Evolutionary conservation across 2,329 filamentous ascomycete species (phyloP).

Genomic region (Pseudogymnoascus sp.): DNA sequence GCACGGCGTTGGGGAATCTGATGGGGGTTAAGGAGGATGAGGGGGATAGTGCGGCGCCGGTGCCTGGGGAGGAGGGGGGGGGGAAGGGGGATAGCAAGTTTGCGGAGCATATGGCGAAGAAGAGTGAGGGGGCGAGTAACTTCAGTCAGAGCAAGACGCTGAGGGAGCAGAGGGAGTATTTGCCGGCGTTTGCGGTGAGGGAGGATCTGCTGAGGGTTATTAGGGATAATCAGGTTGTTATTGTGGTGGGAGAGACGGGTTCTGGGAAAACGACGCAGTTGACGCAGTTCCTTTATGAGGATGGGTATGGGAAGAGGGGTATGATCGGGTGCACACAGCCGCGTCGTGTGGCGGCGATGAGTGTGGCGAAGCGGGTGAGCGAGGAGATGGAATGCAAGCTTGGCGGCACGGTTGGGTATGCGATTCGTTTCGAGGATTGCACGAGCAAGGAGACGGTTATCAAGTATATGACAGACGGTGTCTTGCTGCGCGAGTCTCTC

Average conservation of each 20-base stretch:
- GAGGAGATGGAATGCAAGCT: constrained; percentile 97
- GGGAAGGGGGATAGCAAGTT: constrained; percentile 64
- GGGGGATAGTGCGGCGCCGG: constrained; percentile 78
- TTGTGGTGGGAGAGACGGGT: constrained; percentile 94
- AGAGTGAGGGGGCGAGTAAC: constrained; percentile 72
- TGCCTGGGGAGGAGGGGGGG: constrained; percentile 64
- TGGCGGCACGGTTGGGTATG: constrained; percentile 83
- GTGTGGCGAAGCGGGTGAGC: constrained; percentile 92
- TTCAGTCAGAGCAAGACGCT: constrained; percentile 92
- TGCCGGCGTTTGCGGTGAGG: constrained; percentile 92
- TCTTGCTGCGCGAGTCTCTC: constrained; percentile 84
- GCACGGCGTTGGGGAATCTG: constrained; percentile 85
- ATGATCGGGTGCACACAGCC: constrained; percentile 97
- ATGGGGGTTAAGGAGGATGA: constrained; percentile 94
- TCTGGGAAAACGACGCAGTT: constrained; percentile 97
- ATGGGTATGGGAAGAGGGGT: constrained; percentile 79
- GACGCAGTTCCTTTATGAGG: constrained; percentile 92
- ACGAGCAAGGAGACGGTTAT: constrained; percentile 92
- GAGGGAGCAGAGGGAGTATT: constrained; percentile 81
- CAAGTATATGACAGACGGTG: constrained; percentile 99
- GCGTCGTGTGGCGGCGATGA: constrained; percentile 95
- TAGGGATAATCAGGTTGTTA: constrained; percentile 91
- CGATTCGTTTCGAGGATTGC: constrained; percentile 96
- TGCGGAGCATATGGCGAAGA: constrained; percentile 73
- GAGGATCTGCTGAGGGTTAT: constrained; percentile 90